phyloP scores from a whole-genome alignment of 2,329 filamentous ascomycete species.

The Colletotrichum phormii region DNA sequence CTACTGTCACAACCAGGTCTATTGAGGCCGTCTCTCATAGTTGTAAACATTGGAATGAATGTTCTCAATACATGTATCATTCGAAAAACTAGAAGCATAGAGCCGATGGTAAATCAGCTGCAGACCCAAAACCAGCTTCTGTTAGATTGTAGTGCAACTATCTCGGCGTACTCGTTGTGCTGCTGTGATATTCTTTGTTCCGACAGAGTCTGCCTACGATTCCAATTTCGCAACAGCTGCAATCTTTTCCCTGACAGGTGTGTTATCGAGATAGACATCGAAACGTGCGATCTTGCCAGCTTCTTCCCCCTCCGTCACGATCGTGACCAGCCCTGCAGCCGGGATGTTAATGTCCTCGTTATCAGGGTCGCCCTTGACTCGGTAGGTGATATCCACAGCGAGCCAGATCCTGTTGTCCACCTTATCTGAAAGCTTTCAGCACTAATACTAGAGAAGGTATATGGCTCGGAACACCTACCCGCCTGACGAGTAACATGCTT shows the following conservation, averaged over 20 bases:
- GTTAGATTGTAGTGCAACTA: too few relatives aligned
- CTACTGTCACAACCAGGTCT: too few relatives aligned
- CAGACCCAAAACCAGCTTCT: too few relatives aligned
- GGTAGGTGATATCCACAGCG: background rate
- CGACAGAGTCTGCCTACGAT: too few relatives aligned
- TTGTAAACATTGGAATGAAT: too few relatives aligned
- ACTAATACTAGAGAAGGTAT: too few relatives aligned
- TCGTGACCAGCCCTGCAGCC: background rate
- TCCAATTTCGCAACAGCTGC: background rate
- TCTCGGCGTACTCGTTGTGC: too few relatives aligned
- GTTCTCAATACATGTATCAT: too few relatives aligned
- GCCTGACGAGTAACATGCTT: conserved; percentile 6
- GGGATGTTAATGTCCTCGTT: conserved; percentile 1
- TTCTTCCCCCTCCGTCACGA: background rate
- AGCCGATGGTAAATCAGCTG: too few relatives aligned
- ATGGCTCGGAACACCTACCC: background rate
- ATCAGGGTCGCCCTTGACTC: background rate
- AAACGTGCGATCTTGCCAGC: conserved; percentile 11
- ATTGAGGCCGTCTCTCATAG: too few relatives aligned
- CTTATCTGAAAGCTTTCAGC: background rate
- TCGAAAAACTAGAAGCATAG: too few relatives aligned
- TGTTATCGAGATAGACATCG: conserved; percentile 13
- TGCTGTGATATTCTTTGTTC: too few relatives aligned
- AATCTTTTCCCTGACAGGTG: background rate
- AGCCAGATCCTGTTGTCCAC: conserved; percentile 17